A percentile compares a stretch with the other conserved stretches of the same genome.
phyloP scores from a whole-genome alignment of 768 basidiomycete species.

The Lentinula edodes region DNA sequence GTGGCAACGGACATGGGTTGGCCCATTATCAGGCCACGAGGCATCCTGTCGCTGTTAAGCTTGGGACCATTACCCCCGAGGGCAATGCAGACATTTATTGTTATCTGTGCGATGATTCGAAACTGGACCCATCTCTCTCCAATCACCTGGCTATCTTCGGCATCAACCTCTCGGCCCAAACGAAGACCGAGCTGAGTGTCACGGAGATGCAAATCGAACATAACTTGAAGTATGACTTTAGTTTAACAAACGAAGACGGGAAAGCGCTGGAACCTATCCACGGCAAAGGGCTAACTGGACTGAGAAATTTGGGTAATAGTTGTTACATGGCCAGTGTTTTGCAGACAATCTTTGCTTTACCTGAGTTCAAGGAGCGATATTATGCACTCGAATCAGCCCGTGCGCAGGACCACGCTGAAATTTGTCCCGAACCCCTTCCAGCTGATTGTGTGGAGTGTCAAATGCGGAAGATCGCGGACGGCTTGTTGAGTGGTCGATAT shows the following conservation, averaged over 20 bases:
- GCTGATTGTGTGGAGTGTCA: conserved; percentile 93
- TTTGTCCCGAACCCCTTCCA: conserved; percentile 64
- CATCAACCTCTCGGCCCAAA: conserved; percentile 76
- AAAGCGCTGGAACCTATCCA: conserved; percentile 84
- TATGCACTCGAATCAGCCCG: conserved; percentile 18
- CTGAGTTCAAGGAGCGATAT: conserved; percentile 74
- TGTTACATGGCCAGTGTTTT: conserved; percentile 97
- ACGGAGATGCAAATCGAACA: conserved; percentile 99
- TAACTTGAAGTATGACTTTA: conserved; percentile 92
- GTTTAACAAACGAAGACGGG: conserved; percentile 80
- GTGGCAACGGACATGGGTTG: conserved; percentile 89
- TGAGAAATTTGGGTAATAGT: conserved; percentile 92
- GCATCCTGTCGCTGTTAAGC: conserved; percentile 84
- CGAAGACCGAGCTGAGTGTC: conserved; percentile 94
- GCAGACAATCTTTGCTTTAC: conserved; percentile 80
- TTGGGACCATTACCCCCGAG: conserved; percentile 96
- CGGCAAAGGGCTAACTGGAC: conserved; percentile 84
- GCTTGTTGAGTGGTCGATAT: conserved; percentile 89
- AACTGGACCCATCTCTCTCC: conserved; percentile 68
- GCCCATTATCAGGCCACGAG: conserved; percentile 64
- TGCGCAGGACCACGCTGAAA: conserved; percentile 41
- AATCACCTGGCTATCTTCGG: conserved; percentile 77
- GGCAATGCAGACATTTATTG: conserved; percentile 93
- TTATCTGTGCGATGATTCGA: conserved; percentile 84
- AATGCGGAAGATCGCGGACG: conserved; percentile 88